phyloP scores from a whole-genome alignment of 768 basidiomycete species.

The Collybia sordida region DNA sequence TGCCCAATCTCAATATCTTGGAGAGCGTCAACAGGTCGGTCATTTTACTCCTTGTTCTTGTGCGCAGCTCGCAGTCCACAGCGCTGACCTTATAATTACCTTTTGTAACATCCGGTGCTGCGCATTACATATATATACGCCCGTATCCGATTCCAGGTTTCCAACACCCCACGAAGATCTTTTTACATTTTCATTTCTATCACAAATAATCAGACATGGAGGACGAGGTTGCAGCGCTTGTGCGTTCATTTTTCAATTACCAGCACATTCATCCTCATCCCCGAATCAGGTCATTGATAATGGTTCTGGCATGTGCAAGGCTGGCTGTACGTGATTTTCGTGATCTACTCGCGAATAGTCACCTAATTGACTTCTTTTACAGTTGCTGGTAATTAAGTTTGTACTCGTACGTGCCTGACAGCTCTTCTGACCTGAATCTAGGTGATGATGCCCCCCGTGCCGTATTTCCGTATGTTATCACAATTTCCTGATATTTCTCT shows the following conservation, averaged over 20 bases:
- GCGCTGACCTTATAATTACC: slow-evolving; percentile 12
- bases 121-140: slow-evolving; percentile 12
- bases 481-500: background rate
- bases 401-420: background rate
- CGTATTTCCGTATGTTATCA: slow-evolving; percentile 84
- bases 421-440: slow-evolving; percentile 26
- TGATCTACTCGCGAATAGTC: slow-evolving; percentile 11
- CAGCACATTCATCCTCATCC: slow-evolving; percentile 6
- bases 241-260: slow-evolving; percentile 27
- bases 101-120: background rate
- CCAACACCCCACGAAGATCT: slow-evolving; percentile 12
- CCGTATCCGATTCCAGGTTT: slow-evolving; percentile 12
- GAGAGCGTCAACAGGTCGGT: slow-evolving; percentile 10
- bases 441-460: slow-evolving; percentile 90
- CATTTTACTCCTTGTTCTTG: background rate
- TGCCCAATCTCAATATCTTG: slow-evolving; percentile 21
- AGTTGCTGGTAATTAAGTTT: slow-evolving; percentile 60
- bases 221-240: slow-evolving; percentile 49
- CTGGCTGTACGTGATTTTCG: slow-evolving; percentile 76
- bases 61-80: slow-evolving; percentile 19
- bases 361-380: slow-evolving; percentile 20
- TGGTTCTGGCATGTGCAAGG: slow-evolving; percentile 99
- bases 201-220: slow-evolving; percentile 43
- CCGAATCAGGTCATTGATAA: slow-evolving; percentile 76
- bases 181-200: slow-evolving; percentile 21